Conservation (phyloP, 2,329 filamentous ascomycete species). For the Ascochyta rabiei region DNA sequence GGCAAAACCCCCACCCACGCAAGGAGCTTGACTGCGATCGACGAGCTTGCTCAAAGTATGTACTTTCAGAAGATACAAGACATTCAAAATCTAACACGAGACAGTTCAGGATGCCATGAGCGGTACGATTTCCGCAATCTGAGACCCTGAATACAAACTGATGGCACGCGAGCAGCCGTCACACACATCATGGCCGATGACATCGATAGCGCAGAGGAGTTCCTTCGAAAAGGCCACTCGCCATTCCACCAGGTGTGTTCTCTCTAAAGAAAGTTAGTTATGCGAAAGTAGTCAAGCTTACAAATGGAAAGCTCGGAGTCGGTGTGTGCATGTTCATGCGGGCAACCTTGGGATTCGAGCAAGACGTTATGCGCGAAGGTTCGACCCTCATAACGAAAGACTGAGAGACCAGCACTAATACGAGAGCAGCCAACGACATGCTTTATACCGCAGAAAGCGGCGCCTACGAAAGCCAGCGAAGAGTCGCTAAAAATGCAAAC, state of each 20-base stretch:
- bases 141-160: conserved; percentile 24
- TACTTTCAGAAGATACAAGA: neutral
- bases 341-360: conserved; percentile 88
- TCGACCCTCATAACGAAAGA: conserved; percentile 8
- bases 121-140: conserved; percentile 38
- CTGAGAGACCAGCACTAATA: conserved; percentile 11
- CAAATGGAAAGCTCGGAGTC: conserved; percentile 66
- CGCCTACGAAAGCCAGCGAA: conserved; percentile 77
- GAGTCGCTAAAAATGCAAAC: conserved; percentile 69
- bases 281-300: conserved; percentile 22
- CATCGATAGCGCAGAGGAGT: conserved; percentile 79
- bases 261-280: neutral
- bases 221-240: conserved; percentile 73
- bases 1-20: conserved; percentile 51
- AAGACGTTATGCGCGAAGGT: conserved; percentile 83
- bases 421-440: conserved; percentile 66
- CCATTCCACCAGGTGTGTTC: conserved; percentile 76
- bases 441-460: conserved; percentile 77
- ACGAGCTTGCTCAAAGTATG: conserved; percentile 63
- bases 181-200: conserved; percentile 86
- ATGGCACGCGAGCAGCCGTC: conserved; percentile 57
- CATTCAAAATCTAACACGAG: neutral
- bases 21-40: conserved; percentile 62
- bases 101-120: conserved; percentile 56
- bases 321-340: conserved; percentile 84